These are phyloP conservation scores for Vachellia pachyceras DNA, from an alignment of 306 rosid species.

Conservation along the genomic window DNA sequence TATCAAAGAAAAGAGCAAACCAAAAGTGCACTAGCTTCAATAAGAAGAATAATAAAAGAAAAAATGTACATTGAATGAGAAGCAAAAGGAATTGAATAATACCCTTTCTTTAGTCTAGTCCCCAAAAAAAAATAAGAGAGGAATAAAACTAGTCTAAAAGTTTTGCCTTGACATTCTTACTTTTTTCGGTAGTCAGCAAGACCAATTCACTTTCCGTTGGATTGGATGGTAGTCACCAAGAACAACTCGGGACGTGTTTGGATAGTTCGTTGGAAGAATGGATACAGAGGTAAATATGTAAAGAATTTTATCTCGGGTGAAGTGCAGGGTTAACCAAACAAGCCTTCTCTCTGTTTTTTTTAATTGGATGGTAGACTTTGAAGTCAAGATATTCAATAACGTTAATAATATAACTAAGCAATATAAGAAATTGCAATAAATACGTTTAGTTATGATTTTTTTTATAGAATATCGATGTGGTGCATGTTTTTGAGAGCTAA, in stretches of 20 bases:
- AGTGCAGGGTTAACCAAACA: no score
- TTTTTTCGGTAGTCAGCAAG: neutral
- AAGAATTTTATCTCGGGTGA: no score
- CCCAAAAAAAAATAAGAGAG: neutral
- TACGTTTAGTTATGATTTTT: neutral
- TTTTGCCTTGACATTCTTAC: neutral
- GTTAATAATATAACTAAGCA: no score
- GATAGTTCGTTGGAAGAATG: no score
- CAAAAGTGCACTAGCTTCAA: neutral
- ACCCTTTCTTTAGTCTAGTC: neutral
- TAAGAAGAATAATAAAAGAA: neutral
- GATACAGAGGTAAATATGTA: no score
- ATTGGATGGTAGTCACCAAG: no score
- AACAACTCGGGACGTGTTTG: no score
- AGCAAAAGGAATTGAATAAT: neutral
- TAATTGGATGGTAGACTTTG: neutral
- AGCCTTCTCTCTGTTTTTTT: no score
- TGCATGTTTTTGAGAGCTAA: neutral
- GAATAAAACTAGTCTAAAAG: neutral
- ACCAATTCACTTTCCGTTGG: neutral
- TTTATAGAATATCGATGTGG: neutral
- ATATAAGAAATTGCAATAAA: no score
- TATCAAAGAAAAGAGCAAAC: no score
- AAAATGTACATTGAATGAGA: neutral
- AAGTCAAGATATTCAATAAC: neutral